Conservation (phyloP, 805 yeast genomes). For the Kazachstania viticola region DNA sequence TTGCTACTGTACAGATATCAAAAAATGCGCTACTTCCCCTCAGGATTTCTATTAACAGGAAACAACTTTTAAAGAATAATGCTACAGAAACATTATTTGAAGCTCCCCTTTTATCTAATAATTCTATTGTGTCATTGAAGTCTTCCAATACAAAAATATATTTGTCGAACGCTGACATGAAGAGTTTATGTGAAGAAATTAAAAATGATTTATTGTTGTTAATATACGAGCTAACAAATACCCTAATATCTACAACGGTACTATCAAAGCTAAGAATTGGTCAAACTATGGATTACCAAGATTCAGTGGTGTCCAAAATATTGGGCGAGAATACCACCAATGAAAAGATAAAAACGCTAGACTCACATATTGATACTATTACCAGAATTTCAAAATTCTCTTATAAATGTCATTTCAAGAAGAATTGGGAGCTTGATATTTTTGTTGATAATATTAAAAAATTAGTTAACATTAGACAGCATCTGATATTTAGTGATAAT, state of each 20-base stretch:
- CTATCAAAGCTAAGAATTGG: slow-evolving; percentile 19
- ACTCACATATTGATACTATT: slow-evolving; percentile 14
- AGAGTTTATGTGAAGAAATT: slow-evolving; percentile 16
- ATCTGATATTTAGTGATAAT: slow-evolving; percentile 12
- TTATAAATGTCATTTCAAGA: slow-evolving; percentile 17
- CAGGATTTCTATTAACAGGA: slow-evolving; percentile 21
- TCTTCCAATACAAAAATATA: slow-evolving; percentile 20
- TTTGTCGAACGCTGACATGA: slow-evolving; percentile 23
- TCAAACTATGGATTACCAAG: slow-evolving; percentile 13
- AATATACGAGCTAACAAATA: slow-evolving; percentile 20
- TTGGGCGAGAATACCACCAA: background rate
- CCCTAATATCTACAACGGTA: slow-evolving; percentile 9
- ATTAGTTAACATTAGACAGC: slow-evolving; percentile 16
- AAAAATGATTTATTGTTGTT: slow-evolving; percentile 18
- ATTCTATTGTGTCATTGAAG: slow-evolving; percentile 23
- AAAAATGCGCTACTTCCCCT: slow-evolving; percentile 16
- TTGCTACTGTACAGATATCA: slow-evolving; percentile 16
- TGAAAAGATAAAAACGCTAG: too few species aligned
- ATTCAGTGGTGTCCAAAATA: slow-evolving; percentile 5
- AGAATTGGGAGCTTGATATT: slow-evolving; percentile 24
- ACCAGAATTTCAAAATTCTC: slow-evolving; percentile 17
- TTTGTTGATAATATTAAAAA: slow-evolving; percentile 17
- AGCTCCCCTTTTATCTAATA: slow-evolving; percentile 26
- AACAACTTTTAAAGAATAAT: slow-evolving; percentile 16
- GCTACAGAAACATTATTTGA: slow-evolving; percentile 15